A percentile compares a stretch with the other conserved stretches of the same genome.
Evolutionary conservation across 306 rosid species (phyloP).

Genomic region (Fagus sylvatica): DNA sequence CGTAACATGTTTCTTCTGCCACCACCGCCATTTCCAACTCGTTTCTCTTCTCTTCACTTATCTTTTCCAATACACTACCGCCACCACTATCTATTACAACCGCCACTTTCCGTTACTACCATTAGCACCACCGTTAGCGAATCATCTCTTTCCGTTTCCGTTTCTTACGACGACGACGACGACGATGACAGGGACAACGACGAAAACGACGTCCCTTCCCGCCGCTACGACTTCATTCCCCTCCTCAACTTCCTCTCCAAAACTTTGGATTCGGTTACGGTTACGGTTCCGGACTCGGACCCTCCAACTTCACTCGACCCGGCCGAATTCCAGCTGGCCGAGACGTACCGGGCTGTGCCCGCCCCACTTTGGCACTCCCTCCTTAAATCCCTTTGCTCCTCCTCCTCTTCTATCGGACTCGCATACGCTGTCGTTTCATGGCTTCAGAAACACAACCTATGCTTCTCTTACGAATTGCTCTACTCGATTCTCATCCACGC

Average conservation of each 20-base stretch:
- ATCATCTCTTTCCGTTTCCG: constrained; percentile 31
- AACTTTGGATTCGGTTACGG: neutral
- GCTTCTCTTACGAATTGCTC: constrained; percentile 86
- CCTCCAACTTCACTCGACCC: constrained; percentile 70
- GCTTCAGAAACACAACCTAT: constrained; percentile 87
- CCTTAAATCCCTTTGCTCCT: constrained; percentile 76
- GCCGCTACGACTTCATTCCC: constrained; percentile 76
- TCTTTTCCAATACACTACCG: constrained; percentile 19
- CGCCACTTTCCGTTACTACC: constrained; percentile 16
- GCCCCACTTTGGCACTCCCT: constrained; percentile 88
- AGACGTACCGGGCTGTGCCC: constrained; percentile 82
- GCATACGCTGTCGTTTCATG: constrained; percentile 85
- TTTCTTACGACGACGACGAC: constrained; percentile 30
- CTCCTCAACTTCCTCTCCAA: constrained; percentile 66
- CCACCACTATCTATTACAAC: constrained; percentile 25
- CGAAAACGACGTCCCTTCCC: constrained; percentile 47
- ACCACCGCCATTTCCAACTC: constrained; percentile 46
- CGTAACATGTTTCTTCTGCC: constrained; percentile 40
- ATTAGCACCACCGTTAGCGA: constrained; percentile 21
- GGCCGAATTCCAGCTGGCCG: constrained; percentile 76
- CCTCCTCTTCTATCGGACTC: constrained; percentile 52
- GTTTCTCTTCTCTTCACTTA: constrained; percentile 29
- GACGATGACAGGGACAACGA: constrained; percentile 36
- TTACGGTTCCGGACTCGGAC: constrained; percentile 11
- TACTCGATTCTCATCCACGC: constrained; percentile 94